phyloP scores from a whole-genome alignment of 2,329 filamentous ascomycete species.

The Sphaerulina vaccinii region DNA sequence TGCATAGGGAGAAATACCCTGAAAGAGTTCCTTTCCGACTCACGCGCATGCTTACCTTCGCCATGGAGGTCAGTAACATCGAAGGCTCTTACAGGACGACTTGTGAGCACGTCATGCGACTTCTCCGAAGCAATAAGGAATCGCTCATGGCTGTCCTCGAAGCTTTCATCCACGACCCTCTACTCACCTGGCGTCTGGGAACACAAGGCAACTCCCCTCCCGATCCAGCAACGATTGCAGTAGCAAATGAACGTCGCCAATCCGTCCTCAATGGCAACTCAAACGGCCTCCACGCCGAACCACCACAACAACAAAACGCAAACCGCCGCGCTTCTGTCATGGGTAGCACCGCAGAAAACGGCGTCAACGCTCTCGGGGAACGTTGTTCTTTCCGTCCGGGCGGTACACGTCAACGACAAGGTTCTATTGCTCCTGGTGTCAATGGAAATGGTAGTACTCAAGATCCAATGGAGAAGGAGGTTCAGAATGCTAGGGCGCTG shows the following conservation, averaged over 20 bases:
- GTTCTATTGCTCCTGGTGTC: slow-evolving; percentile 30
- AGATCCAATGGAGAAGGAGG: slow-evolving; percentile 58
- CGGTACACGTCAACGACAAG: slow-evolving; percentile 6
- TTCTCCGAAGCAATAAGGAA: slow-evolving; percentile 95
- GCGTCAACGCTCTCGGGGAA: slow-evolving; percentile 27
- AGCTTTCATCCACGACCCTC: slow-evolving; percentile 98
- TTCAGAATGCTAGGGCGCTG: slow-evolving; percentile 87
- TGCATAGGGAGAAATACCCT: slow-evolving; percentile 99
- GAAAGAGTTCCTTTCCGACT: slow-evolving; percentile 96
- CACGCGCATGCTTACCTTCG: slow-evolving; percentile 97
- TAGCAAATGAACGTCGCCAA: slow-evolving; percentile 60
- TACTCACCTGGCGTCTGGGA: slow-evolving; percentile 90
- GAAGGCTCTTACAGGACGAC: slow-evolving; percentile 98
- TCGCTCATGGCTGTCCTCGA: slow-evolving; percentile 97
- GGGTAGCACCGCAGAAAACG: too few relatives aligned
- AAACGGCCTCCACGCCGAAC: slow-evolving; percentile 14
- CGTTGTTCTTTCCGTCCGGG: background rate
- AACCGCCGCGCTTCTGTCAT: slow-evolving; percentile 35
- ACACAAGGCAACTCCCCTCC: slow-evolving; percentile 61
- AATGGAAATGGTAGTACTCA: slow-evolving; percentile 32
- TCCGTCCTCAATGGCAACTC: slow-evolving; percentile 57
- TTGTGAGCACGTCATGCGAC: slow-evolving; percentile 97
- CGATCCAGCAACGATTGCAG: slow-evolving; percentile 50
- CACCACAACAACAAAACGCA: slow-evolving; percentile 6
- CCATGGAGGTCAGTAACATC: slow-evolving; percentile 99